Evolutionary conservation across 2,329 filamentous ascomycete genomes (phyloP).

Genomic region (Cadophora sp.): DNA sequence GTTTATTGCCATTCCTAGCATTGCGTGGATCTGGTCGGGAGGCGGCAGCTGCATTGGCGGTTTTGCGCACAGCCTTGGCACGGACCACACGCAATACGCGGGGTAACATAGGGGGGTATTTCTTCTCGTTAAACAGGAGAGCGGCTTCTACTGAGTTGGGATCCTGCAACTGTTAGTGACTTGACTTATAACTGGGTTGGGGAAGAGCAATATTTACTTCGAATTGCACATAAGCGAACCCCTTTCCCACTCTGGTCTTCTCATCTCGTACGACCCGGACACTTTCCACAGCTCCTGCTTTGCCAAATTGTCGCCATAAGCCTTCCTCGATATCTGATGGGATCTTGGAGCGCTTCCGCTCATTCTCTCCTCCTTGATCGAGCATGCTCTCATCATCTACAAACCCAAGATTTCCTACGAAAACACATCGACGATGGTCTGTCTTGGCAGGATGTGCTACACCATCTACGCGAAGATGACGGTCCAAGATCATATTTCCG

Average conservation of each 20-base stretch:
- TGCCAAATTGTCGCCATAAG: constrained; percentile 80
- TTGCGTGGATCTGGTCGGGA: constrained; percentile 38
- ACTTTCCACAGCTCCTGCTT: constrained; percentile 85
- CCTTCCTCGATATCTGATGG: constrained; percentile 93
- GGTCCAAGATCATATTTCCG: constrained; percentile 80
- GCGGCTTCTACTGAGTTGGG: constrained; percentile 90
- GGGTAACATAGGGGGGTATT: constrained; percentile 93
- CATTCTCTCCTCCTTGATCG: constrained; percentile 68
- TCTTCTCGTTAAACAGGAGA: constrained; percentile 86
- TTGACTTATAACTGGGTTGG: background rate
- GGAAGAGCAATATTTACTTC: constrained; percentile 56
- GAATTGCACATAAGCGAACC: constrained; percentile 98
- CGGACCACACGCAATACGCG: constrained; percentile 84
- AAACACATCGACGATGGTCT: constrained; percentile 90
- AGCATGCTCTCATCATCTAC: constrained; percentile 87
- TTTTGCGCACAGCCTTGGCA: constrained; percentile 59
- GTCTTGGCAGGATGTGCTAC: constrained; percentile 85
- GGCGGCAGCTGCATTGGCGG: constrained; percentile 38
- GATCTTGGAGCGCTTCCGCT: constrained; percentile 75
- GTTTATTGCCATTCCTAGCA: constrained; percentile 47
- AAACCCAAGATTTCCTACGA: constrained; percentile 95
- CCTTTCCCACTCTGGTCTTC: constrained; percentile 92
- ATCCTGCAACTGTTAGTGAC: constrained; percentile 58
- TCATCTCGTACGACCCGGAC: constrained; percentile 91
- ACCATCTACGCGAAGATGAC: constrained; percentile 89